These are phyloP conservation scores for Penicillium paneum DNA, from an alignment of 2,329 filamentous ascomycete species.

Conservation along the genomic window DNA sequence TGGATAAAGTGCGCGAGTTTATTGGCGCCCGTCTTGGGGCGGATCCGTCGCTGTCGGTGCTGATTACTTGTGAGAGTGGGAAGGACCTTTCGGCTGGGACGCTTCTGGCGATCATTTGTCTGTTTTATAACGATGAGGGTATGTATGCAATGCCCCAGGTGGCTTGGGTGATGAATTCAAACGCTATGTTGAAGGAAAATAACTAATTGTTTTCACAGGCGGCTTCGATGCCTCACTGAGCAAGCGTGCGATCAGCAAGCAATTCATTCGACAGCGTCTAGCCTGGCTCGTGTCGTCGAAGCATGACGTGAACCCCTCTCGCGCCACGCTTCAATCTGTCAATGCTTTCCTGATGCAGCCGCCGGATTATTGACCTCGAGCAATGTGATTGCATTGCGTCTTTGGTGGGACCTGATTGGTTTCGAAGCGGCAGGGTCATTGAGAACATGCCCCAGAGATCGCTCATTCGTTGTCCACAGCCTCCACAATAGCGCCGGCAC, in stretches of 20 bases:
- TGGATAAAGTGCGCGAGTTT: conserved; percentile 62
- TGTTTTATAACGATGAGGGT: conserved; percentile 66
- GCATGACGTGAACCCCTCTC: conserved; percentile 76
- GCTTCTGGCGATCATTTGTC: conserved; percentile 71
- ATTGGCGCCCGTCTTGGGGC: conserved; percentile 37
- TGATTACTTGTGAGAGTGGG: conserved; percentile 72
- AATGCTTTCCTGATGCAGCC: conserved; percentile 79
- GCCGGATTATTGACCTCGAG: conserved; percentile 32
- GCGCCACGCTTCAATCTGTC: conserved; percentile 83
- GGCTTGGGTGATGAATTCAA: conserved; percentile 11
- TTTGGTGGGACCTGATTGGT: conserved; percentile 8
- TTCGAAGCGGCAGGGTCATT: conserved; percentile 4
- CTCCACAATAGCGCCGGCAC: conserved; percentile 48
- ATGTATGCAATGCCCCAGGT: conserved; percentile 21
- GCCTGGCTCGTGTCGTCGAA: conserved; percentile 78
- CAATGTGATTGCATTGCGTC: conserved; percentile 2
- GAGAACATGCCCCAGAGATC: conserved; percentile 1
- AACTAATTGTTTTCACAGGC: conserved; percentile 26
- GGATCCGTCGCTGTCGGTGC: conserved; percentile 36
- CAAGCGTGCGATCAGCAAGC: conserved; percentile 60
- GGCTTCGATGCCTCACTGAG: conserved; percentile 28
- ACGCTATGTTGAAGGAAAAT: conserved; percentile 19
- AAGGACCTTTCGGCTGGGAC: conserved; percentile 77
- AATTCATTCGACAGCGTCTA: conserved; percentile 70
- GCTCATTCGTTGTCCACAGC: conserved; percentile 44